These are phyloP conservation scores for Mucor indicus DNA, from an alignment of 371 early-diverging fungal species.

Conservation along the genomic window DNA sequence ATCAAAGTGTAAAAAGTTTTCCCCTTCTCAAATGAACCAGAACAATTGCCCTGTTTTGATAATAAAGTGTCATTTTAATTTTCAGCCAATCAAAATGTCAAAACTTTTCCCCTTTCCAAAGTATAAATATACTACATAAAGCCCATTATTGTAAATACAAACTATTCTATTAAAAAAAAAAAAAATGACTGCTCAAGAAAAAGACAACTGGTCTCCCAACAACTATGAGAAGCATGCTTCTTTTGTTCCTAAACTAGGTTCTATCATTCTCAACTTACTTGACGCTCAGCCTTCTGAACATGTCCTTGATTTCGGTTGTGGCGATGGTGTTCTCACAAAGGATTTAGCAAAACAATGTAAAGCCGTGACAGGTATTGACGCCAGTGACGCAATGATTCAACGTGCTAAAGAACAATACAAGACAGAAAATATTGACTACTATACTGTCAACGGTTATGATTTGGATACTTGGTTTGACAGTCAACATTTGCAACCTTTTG, in stretches of 20 bases:
- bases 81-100: no score
- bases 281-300: conserved; percentile 45
- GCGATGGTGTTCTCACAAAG: conserved; percentile 63
- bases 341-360: conserved; percentile 43
- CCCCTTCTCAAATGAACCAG: no score
- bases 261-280: conserved; percentile 47
- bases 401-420: conserved; percentile 34
- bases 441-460: conserved; percentile 57
- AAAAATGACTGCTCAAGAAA: no score
- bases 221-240: conserved; percentile 54
- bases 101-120: no score
- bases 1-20: no score
- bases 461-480: conserved; percentile 39
- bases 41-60: no score
- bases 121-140: no score
- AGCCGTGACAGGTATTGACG: conserved; percentile 61
- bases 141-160: no score
- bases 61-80: no score
- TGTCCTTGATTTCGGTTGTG: conserved; percentile 73
- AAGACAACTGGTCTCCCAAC: conserved; percentile 50
- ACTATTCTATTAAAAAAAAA: no score
- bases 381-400: conserved; percentile 60
- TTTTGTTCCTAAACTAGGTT: conserved; percentile 58
- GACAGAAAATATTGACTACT: conserved; percentile 21
- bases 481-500: conserved; percentile 36